A percentile compares a stretch with the other conserved stretches of the same genome.
These are phyloP conservation scores for Chlamydomonas schloesseri DNA, from an alignment of 139 green algal genomes.

Conservation along the genomic window DNA sequence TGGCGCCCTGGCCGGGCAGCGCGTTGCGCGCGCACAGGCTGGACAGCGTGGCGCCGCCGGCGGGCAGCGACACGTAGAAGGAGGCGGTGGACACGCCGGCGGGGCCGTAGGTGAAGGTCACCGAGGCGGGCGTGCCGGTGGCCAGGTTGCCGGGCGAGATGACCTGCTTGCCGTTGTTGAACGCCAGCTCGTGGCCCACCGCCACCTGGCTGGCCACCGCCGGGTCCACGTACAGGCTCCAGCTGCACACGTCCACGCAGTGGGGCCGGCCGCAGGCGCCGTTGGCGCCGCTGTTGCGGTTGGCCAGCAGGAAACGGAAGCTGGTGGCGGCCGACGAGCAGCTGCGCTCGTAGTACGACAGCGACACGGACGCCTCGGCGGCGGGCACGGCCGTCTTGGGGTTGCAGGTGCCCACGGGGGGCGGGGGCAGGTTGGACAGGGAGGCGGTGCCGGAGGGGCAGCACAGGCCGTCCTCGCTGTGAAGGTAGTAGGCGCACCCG, in stretches of 20 bases:
- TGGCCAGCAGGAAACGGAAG: constrained; percentile 53
- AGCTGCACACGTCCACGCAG: constrained; percentile 52
- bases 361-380: constrained; percentile 33
- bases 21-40: constrained; percentile 45
- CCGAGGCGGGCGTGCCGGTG: background rate
- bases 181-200: constrained; percentile 12
- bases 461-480: constrained; percentile 46
- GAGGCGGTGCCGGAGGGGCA: constrained; percentile 22
- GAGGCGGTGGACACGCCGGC: background rate
- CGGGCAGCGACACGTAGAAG: constrained; percentile 28
- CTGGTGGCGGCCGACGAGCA: background rate
- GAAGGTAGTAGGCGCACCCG: constrained; percentile 45
- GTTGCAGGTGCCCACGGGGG: background rate
- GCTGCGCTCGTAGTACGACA: constrained; percentile 47
- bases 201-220: background rate
- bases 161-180: constrained; percentile 13
- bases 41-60: background rate
- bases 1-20: constrained; percentile 42
- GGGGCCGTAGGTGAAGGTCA: constrained; percentile 53
- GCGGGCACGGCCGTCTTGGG: constrained; percentile 3
- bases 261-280: constrained; percentile 30
- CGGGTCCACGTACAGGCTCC: constrained; percentile 37
- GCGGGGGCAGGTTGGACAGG: background rate
- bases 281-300: constrained; percentile 13
- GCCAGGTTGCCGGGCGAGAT: background rate